These are phyloP conservation scores for Choiromyces venosus DNA, from an alignment of 495 filamentous ascomycete species.

Conservation along the genomic window DNA sequence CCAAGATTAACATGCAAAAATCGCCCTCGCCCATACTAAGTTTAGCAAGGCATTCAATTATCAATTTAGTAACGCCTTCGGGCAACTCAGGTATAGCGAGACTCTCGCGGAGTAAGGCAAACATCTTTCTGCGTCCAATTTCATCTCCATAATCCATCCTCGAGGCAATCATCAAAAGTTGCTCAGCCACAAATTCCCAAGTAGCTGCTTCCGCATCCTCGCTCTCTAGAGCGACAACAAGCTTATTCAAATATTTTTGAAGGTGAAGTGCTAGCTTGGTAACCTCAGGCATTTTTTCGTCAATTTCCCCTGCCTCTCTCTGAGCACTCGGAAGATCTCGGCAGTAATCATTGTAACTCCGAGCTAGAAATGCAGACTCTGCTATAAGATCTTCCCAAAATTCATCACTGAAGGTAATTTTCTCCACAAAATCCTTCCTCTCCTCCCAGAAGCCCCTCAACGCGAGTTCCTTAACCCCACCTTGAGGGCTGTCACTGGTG, in stretches of 20 bases:
- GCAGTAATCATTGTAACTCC: conserved; percentile 93
- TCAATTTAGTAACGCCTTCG: conserved; percentile 84
- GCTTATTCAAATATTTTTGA: conserved; percentile 66
- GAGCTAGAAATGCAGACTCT: conserved; percentile 78
- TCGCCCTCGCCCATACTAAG: conserved; percentile 78
- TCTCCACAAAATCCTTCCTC: conserved; percentile 80
- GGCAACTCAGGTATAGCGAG: conserved; percentile 81
- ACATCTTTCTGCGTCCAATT: conserved; percentile 91
- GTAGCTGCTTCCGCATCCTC: conserved; percentile 62
- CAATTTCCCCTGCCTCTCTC: conserved; percentile 62
- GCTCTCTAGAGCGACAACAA: conserved; percentile 65
- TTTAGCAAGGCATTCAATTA: conserved; percentile 72
- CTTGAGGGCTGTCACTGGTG: conserved; percentile 80
- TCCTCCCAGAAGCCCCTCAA: conserved; percentile 96
- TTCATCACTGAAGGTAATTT: conserved; percentile 68
- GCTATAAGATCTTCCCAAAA: conserved; percentile 85
- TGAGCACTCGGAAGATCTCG: conserved; percentile 49
- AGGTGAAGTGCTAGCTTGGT: conserved; percentile 80
- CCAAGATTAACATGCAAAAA: conserved; percentile 86
- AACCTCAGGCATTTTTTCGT: conserved; percentile 93
- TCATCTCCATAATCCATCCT: conserved; percentile 94
- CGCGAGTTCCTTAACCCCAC: conserved; percentile 81
- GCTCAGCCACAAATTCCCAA: conserved; percentile 89
- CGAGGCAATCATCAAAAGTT: conserved; percentile 84
- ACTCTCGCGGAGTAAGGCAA: conserved; percentile 74